Conservation (phyloP, 805 yeast genomes). For the Suhomyces pyralidae region DNA sequence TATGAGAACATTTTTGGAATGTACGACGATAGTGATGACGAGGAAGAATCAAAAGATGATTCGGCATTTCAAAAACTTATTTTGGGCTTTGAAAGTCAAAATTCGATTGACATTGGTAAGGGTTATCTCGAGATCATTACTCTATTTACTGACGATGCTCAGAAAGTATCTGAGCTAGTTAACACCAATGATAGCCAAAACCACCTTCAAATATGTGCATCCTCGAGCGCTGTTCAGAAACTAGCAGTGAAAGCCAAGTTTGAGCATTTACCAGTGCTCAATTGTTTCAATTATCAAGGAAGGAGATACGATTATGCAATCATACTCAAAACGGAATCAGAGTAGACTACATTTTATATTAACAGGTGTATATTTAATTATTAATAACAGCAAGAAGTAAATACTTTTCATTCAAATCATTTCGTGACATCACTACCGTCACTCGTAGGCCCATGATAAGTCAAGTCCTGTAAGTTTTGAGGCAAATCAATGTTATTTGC, state of each 20-base stretch:
- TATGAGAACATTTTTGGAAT: slow-evolving; percentile 36
- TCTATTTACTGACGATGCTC: slow-evolving; percentile 2
- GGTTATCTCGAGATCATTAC: slow-evolving; percentile 1
- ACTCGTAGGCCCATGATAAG: slow-evolving; percentile 22
- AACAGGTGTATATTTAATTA: not conserved
- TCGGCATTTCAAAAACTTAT: not conserved
- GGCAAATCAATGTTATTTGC: slow-evolving; percentile 32
- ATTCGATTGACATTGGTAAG: not conserved
- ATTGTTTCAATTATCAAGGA: not conserved
- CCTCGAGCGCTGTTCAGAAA: not conserved
- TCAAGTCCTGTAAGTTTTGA: slow-evolving; percentile 32
- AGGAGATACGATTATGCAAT: not conserved
- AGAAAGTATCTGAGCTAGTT: not conserved
- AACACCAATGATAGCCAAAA: not conserved
- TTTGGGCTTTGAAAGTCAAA: not conserved
- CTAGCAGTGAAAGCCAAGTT: not conserved
- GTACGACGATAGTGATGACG: slow-evolving; percentile 40
- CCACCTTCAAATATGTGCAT: not conserved
- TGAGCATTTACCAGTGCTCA: slow-evolving; percentile 5
- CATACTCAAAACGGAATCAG: not conserved
- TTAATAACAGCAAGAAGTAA: slow-evolving; percentile 1
- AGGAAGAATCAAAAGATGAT: not conserved
- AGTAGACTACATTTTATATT: not conserved
- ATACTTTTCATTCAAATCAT: slow-evolving; percentile 2
- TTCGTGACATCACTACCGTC: slow-evolving; percentile 17